phyloP scores from a whole-genome alignment of 2,329 filamentous ascomycete species.

The Plenodomus tracheiphilus region DNA sequence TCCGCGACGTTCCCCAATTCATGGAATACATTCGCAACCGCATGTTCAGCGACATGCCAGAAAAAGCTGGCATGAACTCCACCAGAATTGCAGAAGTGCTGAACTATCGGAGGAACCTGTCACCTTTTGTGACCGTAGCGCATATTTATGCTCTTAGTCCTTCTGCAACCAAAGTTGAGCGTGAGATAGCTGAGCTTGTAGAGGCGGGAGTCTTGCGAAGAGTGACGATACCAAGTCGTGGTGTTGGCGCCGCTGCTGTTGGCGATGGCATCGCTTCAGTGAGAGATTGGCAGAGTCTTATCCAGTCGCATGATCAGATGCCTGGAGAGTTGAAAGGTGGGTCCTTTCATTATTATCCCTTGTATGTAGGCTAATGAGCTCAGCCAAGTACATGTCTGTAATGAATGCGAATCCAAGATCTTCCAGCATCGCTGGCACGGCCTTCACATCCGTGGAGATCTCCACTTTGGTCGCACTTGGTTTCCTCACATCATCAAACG shows the following conservation, averaged over 20 bases:
- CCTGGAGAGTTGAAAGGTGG: conserved; percentile 43
- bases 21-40: conserved; percentile 63
- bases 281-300: conserved; percentile 50
- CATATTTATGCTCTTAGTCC: conserved; percentile 67
- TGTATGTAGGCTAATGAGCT: conserved; percentile 3
- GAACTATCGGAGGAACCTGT: conserved; percentile 61
- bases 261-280: conserved; percentile 68
- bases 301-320: conserved; percentile 29
- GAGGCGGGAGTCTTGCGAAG: conserved; percentile 62
- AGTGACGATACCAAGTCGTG: conserved; percentile 65
- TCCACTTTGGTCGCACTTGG: conserved; percentile 66
- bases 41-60: conserved; percentile 69
- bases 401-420: conserved; percentile 57
- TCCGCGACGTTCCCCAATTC: conserved; percentile 65
- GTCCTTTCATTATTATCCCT: neutral
- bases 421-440: conserved; percentile 44
- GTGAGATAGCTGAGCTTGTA: conserved; percentile 66
- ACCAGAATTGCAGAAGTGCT: conserved; percentile 66
- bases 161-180: conserved; percentile 67
- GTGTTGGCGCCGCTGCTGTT: conserved; percentile 58
- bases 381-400: conserved; percentile 55
- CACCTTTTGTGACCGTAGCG: conserved; percentile 66
- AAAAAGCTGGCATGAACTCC: conserved; percentile 64
- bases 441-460: conserved; percentile 54
- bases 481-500: conserved; percentile 60